Conservation (phyloP, 345 rosid genomes). For the Citrus reticulata region DNA sequence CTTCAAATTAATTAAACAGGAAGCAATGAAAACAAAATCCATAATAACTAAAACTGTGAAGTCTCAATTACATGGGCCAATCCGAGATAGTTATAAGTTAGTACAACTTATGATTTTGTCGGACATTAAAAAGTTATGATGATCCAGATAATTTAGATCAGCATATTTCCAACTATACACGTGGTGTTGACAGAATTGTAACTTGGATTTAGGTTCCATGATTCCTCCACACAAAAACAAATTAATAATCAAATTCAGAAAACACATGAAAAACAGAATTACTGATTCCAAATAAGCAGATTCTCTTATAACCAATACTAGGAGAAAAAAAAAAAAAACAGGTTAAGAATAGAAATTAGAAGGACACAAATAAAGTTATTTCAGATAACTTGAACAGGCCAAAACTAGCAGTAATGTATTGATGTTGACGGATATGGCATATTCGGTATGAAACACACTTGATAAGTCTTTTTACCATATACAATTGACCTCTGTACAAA, state of each 20-base stretch:
- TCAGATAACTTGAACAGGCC: background rate
- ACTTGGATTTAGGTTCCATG: background rate
- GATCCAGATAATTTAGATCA: background rate
- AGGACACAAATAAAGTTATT: background rate
- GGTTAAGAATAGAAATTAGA: background rate
- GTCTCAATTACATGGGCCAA: background rate
- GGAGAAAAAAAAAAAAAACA: too few relatives aligned
- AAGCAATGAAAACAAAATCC: background rate
- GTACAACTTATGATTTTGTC: background rate
- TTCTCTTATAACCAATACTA: background rate
- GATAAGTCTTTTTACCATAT: background rate
- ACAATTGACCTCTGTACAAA: background rate
- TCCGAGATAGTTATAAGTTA: background rate
- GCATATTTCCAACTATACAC: background rate
- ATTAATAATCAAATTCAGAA: background rate
- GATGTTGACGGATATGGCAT: slow-evolving; percentile 4
- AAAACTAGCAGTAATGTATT: background rate
- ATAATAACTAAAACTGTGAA: background rate
- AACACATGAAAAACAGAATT: background rate
- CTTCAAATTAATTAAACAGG: too few relatives aligned
- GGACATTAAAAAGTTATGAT: background rate
- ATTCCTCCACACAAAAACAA: background rate
- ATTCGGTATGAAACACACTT: background rate
- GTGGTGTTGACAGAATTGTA: background rate
- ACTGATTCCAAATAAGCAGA: background rate